Evolutionary conservation across 352 stramenopile genomes (phyloP), one percentile per base, ranked within the genome.

Genomic region (Hyaloperonospora arabidopsidis): DNA sequence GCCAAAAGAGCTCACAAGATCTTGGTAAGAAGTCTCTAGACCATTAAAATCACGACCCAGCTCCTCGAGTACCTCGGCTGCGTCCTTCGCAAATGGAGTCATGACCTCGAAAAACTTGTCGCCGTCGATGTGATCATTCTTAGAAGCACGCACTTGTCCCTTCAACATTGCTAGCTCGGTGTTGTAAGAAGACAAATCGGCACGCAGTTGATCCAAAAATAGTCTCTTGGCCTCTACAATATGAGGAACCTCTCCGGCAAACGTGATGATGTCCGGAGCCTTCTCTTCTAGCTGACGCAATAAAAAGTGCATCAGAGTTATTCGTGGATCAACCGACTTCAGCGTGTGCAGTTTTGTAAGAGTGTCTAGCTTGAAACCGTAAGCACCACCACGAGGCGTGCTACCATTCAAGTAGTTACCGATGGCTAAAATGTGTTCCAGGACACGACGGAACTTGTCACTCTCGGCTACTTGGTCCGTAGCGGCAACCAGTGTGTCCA

Each of bases 361-460:
- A 19, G 84, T 91, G 51, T 96, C 86, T 8, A 97, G 63, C 61
- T 95, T 95, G 70, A 97, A 97, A 0, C 89, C 89, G 50, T 95
- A 96, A 4, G 87, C 88, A 32, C 82, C 86, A 52, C 89, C 88
- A 35, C 87, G 84, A 11, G 82, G 73, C 4, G 83, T 96, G 45
- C 77, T 87, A 47, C 82, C 88, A 59, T 97, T 97, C 50, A 97
- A 64, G 54, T 96, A 95, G 68, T 97, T 97, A 8, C 89, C 89
- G 22, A 97, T 79, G 2, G 85, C 83, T n/a, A 96, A 50, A 35
- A 97, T 85, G 38, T 89, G 54, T 57, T 93, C 80, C 35, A 94
- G 40, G 15, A 94, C 77, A 21, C 69, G 72, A 11, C 79, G 79
- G 41, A 94, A 86, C 50, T 89, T 89, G 39, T 84, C 74, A 44